Evolutionary conservation across 106 monocot species (phyloP), one percentile per base, ranked within the genome.

Genomic region (Dendrobium nobile): DNA sequence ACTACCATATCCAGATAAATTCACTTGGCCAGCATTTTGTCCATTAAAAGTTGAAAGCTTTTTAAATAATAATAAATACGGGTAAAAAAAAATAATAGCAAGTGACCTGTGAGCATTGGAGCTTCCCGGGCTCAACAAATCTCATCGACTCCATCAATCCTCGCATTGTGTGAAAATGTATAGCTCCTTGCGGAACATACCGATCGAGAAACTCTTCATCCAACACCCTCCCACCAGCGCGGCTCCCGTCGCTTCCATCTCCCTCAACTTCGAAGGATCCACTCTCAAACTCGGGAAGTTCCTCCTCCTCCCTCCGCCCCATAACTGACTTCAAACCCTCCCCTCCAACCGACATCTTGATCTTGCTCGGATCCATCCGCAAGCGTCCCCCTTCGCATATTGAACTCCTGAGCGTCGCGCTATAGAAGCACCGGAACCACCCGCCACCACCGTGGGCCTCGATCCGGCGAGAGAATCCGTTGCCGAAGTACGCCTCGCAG

Each of bases 401-500:
- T 18, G 95, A 99, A 81, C 91, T 91, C 47, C 7, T 7, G 54
- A 99, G 77, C 10, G 99, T 99, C 82, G 90, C 87, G 80, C 95
- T 93, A 83, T 93, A 78, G 82, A 79, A 78, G 82, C 95, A 95
- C 43, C 91, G 87, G 83, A 99, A 87, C 84, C 86, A 94, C 11
- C 84, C 82, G 4, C 61, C 72, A 16, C 47, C 45, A 13, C 75
- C 65, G 67, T 87, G 65, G 77, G 85, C 58, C n/a, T 89, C 84
- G 84, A 89, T 68, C n/a, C 67, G 64, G 75, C 72, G 64, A 59
- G 95, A 87, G 86, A 93, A 99, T 28, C 95, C 94, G 73, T 95
- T 86, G 79, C 99, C 99, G 83, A 99, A 99, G 87, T 86, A 93
- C 77, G 88, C 91, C 80, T 99, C 99, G 88, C 99, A 99, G 72